phyloP scores from a whole-genome alignment of 352 stramenopile genomes.

The Globisporangium yorkense region DNA sequence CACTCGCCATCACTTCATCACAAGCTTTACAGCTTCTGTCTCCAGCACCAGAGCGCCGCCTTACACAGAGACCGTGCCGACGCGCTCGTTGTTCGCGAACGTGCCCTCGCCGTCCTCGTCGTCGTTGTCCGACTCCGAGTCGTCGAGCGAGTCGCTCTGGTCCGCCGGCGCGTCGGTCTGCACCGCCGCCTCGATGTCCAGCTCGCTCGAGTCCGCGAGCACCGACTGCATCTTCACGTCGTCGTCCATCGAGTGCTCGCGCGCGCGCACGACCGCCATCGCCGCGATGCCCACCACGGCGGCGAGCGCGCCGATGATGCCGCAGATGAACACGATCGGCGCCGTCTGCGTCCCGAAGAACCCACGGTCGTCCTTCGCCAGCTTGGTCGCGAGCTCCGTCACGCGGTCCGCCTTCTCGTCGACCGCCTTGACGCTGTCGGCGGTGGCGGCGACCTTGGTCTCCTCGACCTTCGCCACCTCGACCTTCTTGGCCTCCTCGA shows the following conservation, averaged over 20 bases:
- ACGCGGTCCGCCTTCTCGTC: slow-evolving; percentile 24
- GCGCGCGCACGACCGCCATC: slow-evolving; percentile 32
- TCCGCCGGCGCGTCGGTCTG: slow-evolving; percentile 28
- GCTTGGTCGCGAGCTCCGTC: slow-evolving; percentile 52
- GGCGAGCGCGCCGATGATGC: slow-evolving; percentile 55
- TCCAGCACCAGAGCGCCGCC: background rate
- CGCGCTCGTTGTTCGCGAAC: slow-evolving; percentile 42
- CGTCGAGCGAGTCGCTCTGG: slow-evolving; percentile 30
- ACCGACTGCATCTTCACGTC: slow-evolving; percentile 31
- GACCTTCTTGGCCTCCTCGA: slow-evolving; percentile 1
- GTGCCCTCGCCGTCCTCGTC: slow-evolving; percentile 45
- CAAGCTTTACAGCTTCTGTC: background rate
- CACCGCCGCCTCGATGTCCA: slow-evolving; percentile 49
- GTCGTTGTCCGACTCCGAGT: slow-evolving; percentile 48
- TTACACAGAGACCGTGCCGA: slow-evolving; percentile 21
- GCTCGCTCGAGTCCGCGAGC: slow-evolving; percentile 33
- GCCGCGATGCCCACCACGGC: slow-evolving; percentile 59
- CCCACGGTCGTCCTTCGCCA: slow-evolving; percentile 30
- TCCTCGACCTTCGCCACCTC: slow-evolving; percentile 1
- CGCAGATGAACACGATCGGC: slow-evolving; percentile 58
- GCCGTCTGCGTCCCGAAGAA: slow-evolving; percentile 32
- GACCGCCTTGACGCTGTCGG: background rate
- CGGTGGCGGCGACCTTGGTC: background rate
- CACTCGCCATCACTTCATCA: background rate
- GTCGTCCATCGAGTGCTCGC: slow-evolving; percentile 17